Base-by-base conservation (phyloP, 1,284 basidiomycete genomes). In the Sporisorium scitamineum region DNA sequence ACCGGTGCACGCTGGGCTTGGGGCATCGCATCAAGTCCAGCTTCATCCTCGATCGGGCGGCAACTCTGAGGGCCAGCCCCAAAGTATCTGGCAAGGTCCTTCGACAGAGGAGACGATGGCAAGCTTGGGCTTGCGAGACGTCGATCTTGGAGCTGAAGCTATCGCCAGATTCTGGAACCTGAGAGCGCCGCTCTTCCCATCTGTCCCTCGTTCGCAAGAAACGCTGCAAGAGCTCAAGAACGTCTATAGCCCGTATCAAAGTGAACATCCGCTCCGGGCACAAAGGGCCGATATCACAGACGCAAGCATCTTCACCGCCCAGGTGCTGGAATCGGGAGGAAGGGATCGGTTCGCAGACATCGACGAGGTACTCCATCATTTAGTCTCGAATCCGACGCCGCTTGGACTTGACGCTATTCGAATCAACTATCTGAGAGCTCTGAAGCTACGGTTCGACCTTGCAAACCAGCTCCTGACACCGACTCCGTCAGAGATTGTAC, bases 341-440 rank as follows among this genome's bases (percentile, higher is more conserved):
- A 34, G 64, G 1, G n/a, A 61, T 9, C 52, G 58, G 13, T 32
- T 67, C 14, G 47, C 32, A 26, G 47, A 67, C n/a, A 56, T 56
- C 22, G 24, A 34, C 7, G 18, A 6, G 0, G 32, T 67, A 4
- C 53, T 67, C 1, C 0, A 11, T 13, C 42, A 56, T 16, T 5
- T 67, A 13, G 45, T 61, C 26, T 20, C 47, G 2, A 37, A 56
- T 0, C 22, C 37, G 0, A 24, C 18, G 13, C 24, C 18, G 8
- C 47, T 67, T 14, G 32, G 64, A 24, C 39, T 67, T 10, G 64
- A 67, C 27, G n/a, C 3, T 5, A 16, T 42, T 0, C 29, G 57
- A 5, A 24, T 67, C 7, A 6, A 20, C 0, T 67, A 60, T n/a
- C 31, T 67, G 18, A 2, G 39, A 29, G 58, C 64, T 2, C 42